These are phyloP conservation scores for Neonectria ditissima DNA, from an alignment of 2,329 filamentous ascomycete genomes.

Conservation along the genomic window DNA sequence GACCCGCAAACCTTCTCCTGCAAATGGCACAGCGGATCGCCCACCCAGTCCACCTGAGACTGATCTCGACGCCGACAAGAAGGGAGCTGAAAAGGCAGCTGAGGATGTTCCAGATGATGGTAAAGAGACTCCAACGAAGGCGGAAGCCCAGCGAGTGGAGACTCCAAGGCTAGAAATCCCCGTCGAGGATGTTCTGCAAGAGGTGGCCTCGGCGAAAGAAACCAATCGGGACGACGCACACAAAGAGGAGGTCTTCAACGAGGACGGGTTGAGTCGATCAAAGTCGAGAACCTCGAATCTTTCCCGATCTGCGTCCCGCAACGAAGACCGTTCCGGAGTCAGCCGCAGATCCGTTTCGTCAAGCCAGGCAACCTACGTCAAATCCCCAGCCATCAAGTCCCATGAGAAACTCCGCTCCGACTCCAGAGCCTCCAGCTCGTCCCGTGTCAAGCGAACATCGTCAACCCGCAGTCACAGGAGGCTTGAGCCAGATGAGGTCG, in stretches of 20 bases:
- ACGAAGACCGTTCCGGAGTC: slow-evolving; percentile 64
- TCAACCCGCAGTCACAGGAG: slow-evolving; percentile 51
- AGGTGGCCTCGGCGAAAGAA: slow-evolving; percentile 46
- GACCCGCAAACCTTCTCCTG: slow-evolving; percentile 31
- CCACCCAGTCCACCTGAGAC: slow-evolving; percentile 75
- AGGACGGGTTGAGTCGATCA: slow-evolving; percentile 51
- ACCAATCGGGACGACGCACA: slow-evolving; percentile 23
- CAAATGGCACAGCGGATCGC: slow-evolving; percentile 58
- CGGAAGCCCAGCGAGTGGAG: slow-evolving; percentile 44
- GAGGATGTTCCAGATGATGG: slow-evolving; percentile 45
- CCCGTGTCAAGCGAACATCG: slow-evolving; percentile 52
- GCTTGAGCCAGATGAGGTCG: slow-evolving; percentile 57
- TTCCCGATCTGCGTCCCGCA: slow-evolving; percentile 58
- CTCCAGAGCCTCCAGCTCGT: slow-evolving; percentile 50
- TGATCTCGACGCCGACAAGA: slow-evolving; percentile 63
- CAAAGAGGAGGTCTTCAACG: slow-evolving; percentile 30
- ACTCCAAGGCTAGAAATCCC: slow-evolving; percentile 17
- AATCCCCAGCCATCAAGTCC: slow-evolving; percentile 50
- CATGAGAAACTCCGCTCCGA: slow-evolving; percentile 53
- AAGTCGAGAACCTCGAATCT: slow-evolving; percentile 59
- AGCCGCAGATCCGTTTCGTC: slow-evolving; percentile 67
- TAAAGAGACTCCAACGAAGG: slow-evolving; percentile 23
- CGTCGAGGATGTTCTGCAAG: slow-evolving; percentile 21
- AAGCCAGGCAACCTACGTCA: slow-evolving; percentile 68
- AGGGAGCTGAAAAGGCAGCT: slow-evolving; percentile 36